Evolutionary conservation across 2,329 filamentous ascomycete species (phyloP).

Genomic region (Polychaeton citri): DNA sequence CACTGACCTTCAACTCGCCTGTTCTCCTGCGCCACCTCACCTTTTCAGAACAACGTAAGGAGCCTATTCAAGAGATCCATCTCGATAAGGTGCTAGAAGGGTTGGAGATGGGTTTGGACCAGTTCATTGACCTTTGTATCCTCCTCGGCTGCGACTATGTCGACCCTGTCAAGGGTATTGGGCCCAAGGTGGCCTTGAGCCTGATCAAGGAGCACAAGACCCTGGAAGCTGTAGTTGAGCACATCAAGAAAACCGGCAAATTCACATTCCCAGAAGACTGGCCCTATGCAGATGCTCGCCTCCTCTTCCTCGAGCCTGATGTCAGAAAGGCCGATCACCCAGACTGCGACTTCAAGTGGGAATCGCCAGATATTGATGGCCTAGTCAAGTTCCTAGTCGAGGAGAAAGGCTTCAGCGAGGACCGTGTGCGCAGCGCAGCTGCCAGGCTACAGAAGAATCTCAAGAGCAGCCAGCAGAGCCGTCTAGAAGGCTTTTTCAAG

Average conservation of each 20-base stretch:
- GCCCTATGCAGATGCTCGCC: slow-evolving; percentile 83
- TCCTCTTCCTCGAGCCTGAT: slow-evolving; percentile 84
- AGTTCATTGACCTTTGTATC: slow-evolving; percentile 98
- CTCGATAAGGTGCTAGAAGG: slow-evolving; percentile 78
- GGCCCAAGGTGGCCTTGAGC: slow-evolving; percentile 81
- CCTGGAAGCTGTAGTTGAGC: slow-evolving; percentile 76
- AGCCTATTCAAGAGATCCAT: slow-evolving; percentile 92
- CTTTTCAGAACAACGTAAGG: slow-evolving; percentile 93
- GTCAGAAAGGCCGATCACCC: slow-evolving; percentile 71
- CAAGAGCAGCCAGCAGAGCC: slow-evolving; percentile 79
- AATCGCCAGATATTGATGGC: slow-evolving; percentile 79
- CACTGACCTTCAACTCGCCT: slow-evolving; percentile 84
- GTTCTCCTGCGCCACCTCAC: slow-evolving; percentile 87
- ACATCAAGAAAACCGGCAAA: slow-evolving; percentile 64
- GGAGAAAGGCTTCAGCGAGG: slow-evolving; percentile 95
- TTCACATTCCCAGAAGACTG: slow-evolving; percentile 88
- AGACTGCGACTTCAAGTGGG: slow-evolving; percentile 96
- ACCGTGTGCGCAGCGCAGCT: slow-evolving; percentile 70
- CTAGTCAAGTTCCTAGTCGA: slow-evolving; percentile 79
- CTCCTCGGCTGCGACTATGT: slow-evolving; percentile 95
- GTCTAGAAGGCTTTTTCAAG: slow-evolving; percentile 96
- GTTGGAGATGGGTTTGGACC: slow-evolving; percentile 67
- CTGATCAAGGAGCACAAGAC: slow-evolving; percentile 84
- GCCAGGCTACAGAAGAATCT: slow-evolving; percentile 75
- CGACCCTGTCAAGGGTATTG: slow-evolving; percentile 89